Percentiles rank a stretch among this genome's conserved stretches.
These are phyloP conservation scores for Pezicula carpinea DNA, from an alignment of 2,329 filamentous ascomycete species.

Conservation along the genomic window DNA sequence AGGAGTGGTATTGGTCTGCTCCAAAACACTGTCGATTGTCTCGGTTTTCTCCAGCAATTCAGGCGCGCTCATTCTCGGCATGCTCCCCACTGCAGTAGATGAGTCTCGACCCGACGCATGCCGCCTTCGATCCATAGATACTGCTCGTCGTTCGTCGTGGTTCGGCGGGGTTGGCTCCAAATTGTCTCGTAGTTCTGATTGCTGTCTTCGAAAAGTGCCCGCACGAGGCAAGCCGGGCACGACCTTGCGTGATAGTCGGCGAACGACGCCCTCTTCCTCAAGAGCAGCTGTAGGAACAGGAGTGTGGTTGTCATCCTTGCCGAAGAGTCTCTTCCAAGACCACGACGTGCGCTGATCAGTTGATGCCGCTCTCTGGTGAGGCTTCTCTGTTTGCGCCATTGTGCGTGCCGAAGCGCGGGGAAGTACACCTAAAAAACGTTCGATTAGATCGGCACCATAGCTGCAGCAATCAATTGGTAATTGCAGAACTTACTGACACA, in stretches of 20 bases:
- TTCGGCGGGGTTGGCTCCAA: conserved; percentile 62
- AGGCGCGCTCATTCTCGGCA: conserved; percentile 25
- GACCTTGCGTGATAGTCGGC: conserved; percentile 47
- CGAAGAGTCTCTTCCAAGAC: conserved; percentile 28
- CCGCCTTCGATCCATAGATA: conserved; percentile 55
- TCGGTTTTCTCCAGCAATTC: conserved; percentile 22
- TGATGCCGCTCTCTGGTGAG: conserved; percentile 20
- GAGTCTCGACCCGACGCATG: conserved; percentile 18
- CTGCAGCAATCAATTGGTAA: no score
- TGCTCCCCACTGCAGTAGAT: conserved; percentile 14
- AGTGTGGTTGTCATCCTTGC: conserved; percentile 20
- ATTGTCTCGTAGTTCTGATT: conserved; percentile 73
- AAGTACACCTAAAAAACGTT: conserved; percentile 4
- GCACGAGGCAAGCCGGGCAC: conserved; percentile 72
- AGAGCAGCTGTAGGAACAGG: conserved; percentile 11
- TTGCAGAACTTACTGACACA: no score
- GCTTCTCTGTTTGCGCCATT: conserved; percentile 24
- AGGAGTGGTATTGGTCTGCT: conserved; percentile 5
- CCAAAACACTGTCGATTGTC: conserved; percentile 16
- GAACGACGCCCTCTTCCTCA: conserved; percentile 21
- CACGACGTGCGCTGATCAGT: conserved; percentile 25
- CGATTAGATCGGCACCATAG: no score
- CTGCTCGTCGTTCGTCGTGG: conserved; percentile 63
- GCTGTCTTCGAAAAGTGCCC: conserved; percentile 76
- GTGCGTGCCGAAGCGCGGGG: conserved; percentile 10